phyloP scores from a whole-genome alignment of 2,329 filamentous ascomycete genomes.

The Xylaria sp. region DNA sequence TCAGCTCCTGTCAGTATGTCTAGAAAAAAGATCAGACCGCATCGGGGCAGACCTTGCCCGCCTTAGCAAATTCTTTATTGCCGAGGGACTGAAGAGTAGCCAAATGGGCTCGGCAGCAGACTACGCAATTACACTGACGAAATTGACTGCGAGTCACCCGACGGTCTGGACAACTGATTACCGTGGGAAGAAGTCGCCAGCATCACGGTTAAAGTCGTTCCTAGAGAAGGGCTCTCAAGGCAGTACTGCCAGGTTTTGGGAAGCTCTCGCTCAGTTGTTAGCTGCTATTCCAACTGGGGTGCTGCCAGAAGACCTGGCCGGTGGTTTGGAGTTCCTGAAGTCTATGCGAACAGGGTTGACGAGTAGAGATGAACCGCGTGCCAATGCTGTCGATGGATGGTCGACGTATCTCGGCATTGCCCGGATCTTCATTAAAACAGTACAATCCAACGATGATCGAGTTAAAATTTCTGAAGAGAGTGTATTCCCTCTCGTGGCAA shows the following conservation, averaged over 20 bases:
- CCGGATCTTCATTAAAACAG: slow-evolving; percentile 53
- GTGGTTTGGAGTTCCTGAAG: slow-evolving; percentile 63
- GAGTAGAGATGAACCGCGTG: slow-evolving; percentile 72
- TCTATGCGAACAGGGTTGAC: slow-evolving; percentile 73
- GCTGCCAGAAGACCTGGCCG: slow-evolving; percentile 55
- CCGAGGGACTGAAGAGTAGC: slow-evolving; percentile 70
- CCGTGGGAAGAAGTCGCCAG: slow-evolving; percentile 55
- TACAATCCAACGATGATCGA: slow-evolving; percentile 50
- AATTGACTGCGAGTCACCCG: slow-evolving; percentile 66
- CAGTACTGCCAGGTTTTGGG: slow-evolving; percentile 75
- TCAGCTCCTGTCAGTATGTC: slow-evolving; percentile 52
- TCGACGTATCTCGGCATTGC: slow-evolving; percentile 70
- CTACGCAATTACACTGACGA: slow-evolving; percentile 67
- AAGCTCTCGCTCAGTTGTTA: slow-evolving; percentile 65
- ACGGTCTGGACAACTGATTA: slow-evolving; percentile 72
- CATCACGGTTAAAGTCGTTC: slow-evolving; percentile 67
- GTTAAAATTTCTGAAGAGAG: slow-evolving; percentile 50
- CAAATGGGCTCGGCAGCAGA: slow-evolving; percentile 77
- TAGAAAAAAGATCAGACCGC: slow-evolving; percentile 50
- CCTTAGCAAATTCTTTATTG: slow-evolving; percentile 65
- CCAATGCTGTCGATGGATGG: slow-evolving; percentile 72
- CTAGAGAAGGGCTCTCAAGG: slow-evolving; percentile 83
- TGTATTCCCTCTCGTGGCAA: slow-evolving; percentile 57
- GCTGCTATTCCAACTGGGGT: slow-evolving; percentile 56
- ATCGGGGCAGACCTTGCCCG: slow-evolving; percentile 53